A percentile compares a stretch with the other conserved stretches of the same genome.
Evolutionary conservation across 164 flowering plant species (phyloP).

Genomic region (Santalum album): DNA sequence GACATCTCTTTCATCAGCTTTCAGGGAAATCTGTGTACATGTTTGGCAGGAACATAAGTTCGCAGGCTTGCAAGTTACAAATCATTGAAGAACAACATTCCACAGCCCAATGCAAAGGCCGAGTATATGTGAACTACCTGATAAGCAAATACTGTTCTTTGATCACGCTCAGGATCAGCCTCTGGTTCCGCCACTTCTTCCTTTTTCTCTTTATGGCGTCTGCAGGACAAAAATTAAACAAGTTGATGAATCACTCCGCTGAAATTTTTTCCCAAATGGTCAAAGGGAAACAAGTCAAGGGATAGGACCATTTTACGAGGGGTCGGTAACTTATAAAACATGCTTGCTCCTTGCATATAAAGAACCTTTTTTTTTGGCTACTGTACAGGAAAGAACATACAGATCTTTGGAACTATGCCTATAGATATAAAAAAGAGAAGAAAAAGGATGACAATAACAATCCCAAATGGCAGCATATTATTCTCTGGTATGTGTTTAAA

Average conservation of each 20-base stretch:
- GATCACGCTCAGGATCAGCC: conserved; percentile 96
- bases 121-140: conserved; percentile 37
- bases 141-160: conserved; percentile 94
- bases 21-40: conserved; percentile 54
- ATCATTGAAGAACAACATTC: background rate
- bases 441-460: conserved; percentile 6
- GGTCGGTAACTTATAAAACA: background rate
- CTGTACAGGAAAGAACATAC: too few species aligned
- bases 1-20: conserved; percentile 89
- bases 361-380: background rate
- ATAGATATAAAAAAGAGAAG: background rate
- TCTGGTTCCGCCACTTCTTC: conserved; percentile 70
- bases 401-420: background rate
- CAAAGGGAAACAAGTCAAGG: background rate
- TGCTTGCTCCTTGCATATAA: background rate
- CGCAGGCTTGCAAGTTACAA: background rate
- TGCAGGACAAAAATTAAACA: conserved; percentile 29
- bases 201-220: conserved; percentile 77
- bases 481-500: conserved; percentile 27
- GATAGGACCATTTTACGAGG: background rate
- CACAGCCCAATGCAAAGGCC: background rate
- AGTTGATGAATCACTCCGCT: background rate
- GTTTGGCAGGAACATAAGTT: background rate
- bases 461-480: conserved; percentile 24
- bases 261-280: background rate